Evolutionary conservation across 495 filamentous ascomycete species (phyloP), one percentile per base, ranked within the genome.

Genomic region (Penicillium ucsense): DNA sequence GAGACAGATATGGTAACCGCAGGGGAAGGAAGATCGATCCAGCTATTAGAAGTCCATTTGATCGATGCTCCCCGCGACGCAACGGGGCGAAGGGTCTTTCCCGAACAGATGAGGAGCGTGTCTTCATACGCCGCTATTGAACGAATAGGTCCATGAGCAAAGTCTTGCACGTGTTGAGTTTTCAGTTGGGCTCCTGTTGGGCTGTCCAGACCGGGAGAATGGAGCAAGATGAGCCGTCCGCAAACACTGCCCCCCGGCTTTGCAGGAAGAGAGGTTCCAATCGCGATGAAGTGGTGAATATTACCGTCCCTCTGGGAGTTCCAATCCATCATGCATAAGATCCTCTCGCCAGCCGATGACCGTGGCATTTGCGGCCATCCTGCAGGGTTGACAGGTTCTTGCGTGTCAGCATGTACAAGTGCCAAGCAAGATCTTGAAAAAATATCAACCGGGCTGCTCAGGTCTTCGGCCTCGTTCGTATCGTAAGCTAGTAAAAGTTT

Each of bases 241-340:
- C 27, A 31, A 9, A 41, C 35, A 6, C 43, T 6, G 28, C 39
- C 20, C 20, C 20, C 2, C 20, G 20, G 20, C 20, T 20, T 56
- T 4, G 59, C 53, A 5, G 53, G 51, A 30, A 67, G 57, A 2
- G 64, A 55, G 7, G 71, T 74, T 11, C 71, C 68, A 47, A 78
- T 59, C 31, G 71, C 63, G 29, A 78, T 56, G 43, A 75, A 62
- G 49, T 78, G 71, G 33, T 74, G 73, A 37, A 61, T 54, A n/a
- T 72, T 55, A 7, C 60, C 65, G 20, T 60, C 59, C 48, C 59
- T 62, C 37, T 53, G 55, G 30, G 70, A 72, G 6, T 60, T 64
- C 75, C 75, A 78, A 47, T 78, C 75, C 11, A 71, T 46, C 8
- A 77, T 71, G 43, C 71, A 75, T 31, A 67, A 69, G 41, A 76